phyloP scores from a whole-genome alignment of 257 asterid species.

The Solanum piurae region DNA sequence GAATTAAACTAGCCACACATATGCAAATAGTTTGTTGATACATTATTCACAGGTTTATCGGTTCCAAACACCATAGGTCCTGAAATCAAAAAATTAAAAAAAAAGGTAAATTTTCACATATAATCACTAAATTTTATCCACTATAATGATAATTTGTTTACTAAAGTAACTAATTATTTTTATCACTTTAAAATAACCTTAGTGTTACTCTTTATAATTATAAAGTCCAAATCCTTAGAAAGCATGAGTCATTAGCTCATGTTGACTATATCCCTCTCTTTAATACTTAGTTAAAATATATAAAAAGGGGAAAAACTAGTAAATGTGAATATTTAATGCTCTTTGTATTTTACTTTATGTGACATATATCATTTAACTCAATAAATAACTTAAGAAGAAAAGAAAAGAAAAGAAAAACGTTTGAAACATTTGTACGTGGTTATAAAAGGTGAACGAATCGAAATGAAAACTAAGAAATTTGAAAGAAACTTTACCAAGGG shows the following conservation, averaged over 20 bases:
- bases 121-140: neutral
- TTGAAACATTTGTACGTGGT: neutral
- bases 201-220: neutral
- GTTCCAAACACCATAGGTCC: constrained; percentile 61
- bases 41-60: constrained; percentile 17
- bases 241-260: neutral
- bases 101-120: neutral
- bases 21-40: constrained; percentile 7
- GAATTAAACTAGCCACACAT: neutral
- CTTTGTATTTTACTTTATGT: neutral
- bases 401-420: neutral
- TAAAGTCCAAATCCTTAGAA: too few species aligned
- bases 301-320: neutral
- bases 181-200: neutral
- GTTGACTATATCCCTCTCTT: neutral
- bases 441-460: neutral
- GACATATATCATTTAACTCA: neutral
- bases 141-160: neutral
- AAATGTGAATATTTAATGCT: neutral
- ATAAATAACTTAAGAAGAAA: neutral
- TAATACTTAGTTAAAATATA: neutral
- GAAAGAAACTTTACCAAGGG: constrained; percentile 46
- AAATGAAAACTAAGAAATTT: neutral
- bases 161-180: neutral
- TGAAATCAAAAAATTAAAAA: constrained; percentile 11